Conservation (phyloP, 1,284 basidiomycete species). For the Porodaedalea pini region DNA sequence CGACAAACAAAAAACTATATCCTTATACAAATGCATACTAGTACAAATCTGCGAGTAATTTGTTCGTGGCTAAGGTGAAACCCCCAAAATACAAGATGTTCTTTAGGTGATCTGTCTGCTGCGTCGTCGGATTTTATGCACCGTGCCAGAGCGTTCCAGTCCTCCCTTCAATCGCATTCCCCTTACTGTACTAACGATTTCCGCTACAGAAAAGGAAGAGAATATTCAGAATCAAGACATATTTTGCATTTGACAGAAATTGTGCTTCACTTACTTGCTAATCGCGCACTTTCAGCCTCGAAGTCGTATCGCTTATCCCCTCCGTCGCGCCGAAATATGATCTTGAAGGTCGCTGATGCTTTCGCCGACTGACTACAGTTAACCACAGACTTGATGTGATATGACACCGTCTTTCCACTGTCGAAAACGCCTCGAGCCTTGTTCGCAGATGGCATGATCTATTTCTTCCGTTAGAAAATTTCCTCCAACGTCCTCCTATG, state of each 20-base stretch:
- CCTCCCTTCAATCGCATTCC: slow-evolving; percentile 15
- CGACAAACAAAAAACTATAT: too few relatives aligned
- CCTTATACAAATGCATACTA: too few relatives aligned
- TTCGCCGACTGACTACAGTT: slow-evolving; percentile 84
- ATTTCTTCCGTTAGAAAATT: slow-evolving; percentile 1
- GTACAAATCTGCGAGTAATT: too few relatives aligned
- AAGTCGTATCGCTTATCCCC: slow-evolving; percentile 94
- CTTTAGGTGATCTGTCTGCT: slow-evolving; percentile 7
- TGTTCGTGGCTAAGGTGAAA: background rate
- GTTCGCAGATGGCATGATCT: slow-evolving; percentile 88
- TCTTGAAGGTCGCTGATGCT: slow-evolving; percentile 81
- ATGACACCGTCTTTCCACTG: slow-evolving; percentile 85
- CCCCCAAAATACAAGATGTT: background rate
- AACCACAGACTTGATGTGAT: slow-evolving; percentile 86
- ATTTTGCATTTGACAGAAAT: background rate
- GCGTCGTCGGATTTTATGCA: slow-evolving; percentile 16
- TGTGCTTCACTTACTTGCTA: slow-evolving; percentile 61
- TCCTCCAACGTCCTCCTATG: background rate
- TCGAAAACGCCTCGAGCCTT: slow-evolving; percentile 84
- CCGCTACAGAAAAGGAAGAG: background rate
- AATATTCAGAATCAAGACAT: background rate
- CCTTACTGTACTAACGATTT: slow-evolving; percentile 19
- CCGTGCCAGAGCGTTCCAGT: slow-evolving; percentile 15
- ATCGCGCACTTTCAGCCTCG: slow-evolving; percentile 84
- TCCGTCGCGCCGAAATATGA: slow-evolving; percentile 67